Percentiles rank a stretch among this genome's conserved stretches.
Evolutionary conservation across 345 rosid genomes (phyloP).

Genomic region (Mercurialis annua): DNA sequence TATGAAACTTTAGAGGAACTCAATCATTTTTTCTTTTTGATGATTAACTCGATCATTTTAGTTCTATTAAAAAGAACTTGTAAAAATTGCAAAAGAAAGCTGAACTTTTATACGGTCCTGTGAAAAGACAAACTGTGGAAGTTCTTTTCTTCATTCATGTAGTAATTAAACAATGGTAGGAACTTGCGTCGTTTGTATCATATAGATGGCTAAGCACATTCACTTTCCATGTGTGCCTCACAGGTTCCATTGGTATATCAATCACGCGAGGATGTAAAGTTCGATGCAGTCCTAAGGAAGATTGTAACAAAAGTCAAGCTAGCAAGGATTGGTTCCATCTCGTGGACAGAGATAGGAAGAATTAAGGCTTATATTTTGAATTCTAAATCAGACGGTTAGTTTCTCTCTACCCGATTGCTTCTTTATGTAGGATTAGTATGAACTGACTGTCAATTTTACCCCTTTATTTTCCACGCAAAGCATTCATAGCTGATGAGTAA

Average conservation of each 20-base stretch:
- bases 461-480: not conserved
- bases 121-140: not conserved
- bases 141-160: not conserved
- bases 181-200: constrained; percentile 4
- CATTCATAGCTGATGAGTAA: constrained; percentile 3
- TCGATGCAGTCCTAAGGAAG: constrained; percentile 45
- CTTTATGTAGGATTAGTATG: not conserved
- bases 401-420: constrained; percentile 11
- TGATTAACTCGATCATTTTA: not conserved
- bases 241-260: constrained; percentile 53
- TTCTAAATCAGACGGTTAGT: constrained; percentile 58
- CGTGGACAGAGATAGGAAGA: constrained; percentile 57
- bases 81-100: not conserved
- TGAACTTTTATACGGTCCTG: not conserved
- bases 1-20: not conserved
- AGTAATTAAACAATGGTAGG: not conserved
- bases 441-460: not conserved
- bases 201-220: not conserved
- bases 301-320: constrained; percentile 72
- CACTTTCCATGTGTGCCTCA: constrained; percentile 12
- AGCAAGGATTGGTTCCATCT: constrained; percentile 52
- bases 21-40: not conserved
- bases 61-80: not conserved
- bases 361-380: constrained; percentile 60
- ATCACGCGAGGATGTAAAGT: constrained; percentile 29